Base-by-base conservation (phyloP, 352 stramenopile species). In the Pythium scleroteichum region DNA sequence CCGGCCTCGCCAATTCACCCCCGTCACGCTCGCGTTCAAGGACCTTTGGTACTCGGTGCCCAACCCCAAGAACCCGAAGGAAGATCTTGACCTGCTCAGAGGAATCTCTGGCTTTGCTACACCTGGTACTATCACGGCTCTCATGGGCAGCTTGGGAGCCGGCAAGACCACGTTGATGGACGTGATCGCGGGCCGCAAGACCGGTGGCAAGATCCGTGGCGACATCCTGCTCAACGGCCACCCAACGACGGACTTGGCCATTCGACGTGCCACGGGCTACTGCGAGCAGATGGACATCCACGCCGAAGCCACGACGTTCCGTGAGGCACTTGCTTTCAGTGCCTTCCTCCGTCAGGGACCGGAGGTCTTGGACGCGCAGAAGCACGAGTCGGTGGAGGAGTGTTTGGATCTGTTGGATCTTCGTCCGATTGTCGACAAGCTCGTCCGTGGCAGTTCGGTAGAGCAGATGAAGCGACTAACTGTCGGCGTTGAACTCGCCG, bases 141-240 rank as follows among this genome's bases (percentile, higher is more conserved):
- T 94, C n/a, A 91, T 92, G 78, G 85, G 85, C 2, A 73, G 72
- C 3, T 81, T 72, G 1, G 86, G 87, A 33, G 84, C 88, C 23
- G 92, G 94, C 3, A 98, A 98, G 72, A 98, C 94, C 7, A 98
- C 95, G 5, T 75, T 98, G 5, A 92, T 98, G 69, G 93, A 98
- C 71, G 92, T 98, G 9, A 92, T 99, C 52, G 90, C 95, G 6
- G 75, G 95, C 14, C 78, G 95, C 46, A 98, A 98, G 74, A 95
- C 78, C 4, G 79, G 77, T 20, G 95, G 95, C n/a, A 78, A 58
- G 16, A 90, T 98, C 52, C 70, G 68, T 26, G 94, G 94, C 27
- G 46, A 95, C 17, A 90, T 98, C 26, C 40, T 59, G 24, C 53
- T 98, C 7, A 98, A 98, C 69, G 94, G 95, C 40, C 76, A 92